Conservation (phyloP, 1,139 yeast genomes). For the Petasospora rhodanensis region DNA sequence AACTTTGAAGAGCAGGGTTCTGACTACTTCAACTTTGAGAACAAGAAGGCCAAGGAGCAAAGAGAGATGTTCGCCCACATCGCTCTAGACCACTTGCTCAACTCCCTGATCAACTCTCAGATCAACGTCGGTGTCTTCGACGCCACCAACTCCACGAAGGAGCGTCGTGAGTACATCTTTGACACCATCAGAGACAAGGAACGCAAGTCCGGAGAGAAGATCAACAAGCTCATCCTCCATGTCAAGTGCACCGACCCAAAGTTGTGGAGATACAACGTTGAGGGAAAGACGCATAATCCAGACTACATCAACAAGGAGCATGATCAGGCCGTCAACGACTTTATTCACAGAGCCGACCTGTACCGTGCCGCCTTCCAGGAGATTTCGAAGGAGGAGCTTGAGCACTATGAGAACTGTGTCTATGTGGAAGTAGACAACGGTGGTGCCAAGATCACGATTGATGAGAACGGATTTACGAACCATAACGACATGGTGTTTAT, state of each 20-base stretch:
- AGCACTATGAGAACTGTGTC: constrained; percentile 29
- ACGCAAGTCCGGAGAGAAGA: constrained; percentile 18
- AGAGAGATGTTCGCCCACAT: constrained; percentile 59
- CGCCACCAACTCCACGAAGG: constrained; percentile 63
- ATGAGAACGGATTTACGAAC: constrained; percentile 13
- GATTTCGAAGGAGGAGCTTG: constrained; percentile 45
- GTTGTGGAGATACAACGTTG: constrained; percentile 51
- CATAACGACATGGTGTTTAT: constrained; percentile 19
- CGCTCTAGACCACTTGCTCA: constrained; percentile 47
- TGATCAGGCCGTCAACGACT: constrained; percentile 53
- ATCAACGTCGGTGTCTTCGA: constrained; percentile 63
- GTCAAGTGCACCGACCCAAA: constrained; percentile 40
- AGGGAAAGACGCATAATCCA: constrained; percentile 53
- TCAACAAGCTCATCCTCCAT: constrained; percentile 38
- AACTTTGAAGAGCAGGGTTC: constrained; percentile 26
- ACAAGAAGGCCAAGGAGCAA: constrained; percentile 41
- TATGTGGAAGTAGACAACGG: constrained; percentile 46
- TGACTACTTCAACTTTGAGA: constrained; percentile 45
- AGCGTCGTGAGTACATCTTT: constrained; percentile 41
- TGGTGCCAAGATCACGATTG: constrained; percentile 32
- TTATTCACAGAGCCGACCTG: constrained; percentile 50
- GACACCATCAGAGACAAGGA: constrained; percentile 26
- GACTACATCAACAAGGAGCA: constrained; percentile 49
- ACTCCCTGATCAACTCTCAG: constrained; percentile 38
- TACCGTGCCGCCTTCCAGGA: constrained; percentile 56